Evolutionary conservation across 73 alveolate species (phyloP).

Genomic region (Tetrahymena thermophila): DNA sequence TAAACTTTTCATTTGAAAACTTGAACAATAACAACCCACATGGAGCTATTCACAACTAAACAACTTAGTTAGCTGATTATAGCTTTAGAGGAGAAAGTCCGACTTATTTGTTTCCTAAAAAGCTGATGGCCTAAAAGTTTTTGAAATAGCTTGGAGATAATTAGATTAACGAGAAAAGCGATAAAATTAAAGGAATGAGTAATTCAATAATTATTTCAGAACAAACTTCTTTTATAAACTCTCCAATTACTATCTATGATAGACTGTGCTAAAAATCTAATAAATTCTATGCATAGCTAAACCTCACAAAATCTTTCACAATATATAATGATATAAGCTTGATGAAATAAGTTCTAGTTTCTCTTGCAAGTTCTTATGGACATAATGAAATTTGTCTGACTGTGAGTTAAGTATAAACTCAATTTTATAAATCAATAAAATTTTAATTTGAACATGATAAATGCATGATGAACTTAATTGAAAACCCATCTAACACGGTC

Average conservation of each 20-base stretch:
- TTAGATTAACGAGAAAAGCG: neutral
- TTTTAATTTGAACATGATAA: neutral
- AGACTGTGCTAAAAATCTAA: neutral
- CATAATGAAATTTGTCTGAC: neutral
- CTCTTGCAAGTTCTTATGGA: neutral
- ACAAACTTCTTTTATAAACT: neutral
- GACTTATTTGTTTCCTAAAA: neutral
- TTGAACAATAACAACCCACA: neutral
- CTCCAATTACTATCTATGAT: neutral
- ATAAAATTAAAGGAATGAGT: neutral
- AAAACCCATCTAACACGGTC: neutral
- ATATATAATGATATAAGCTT: neutral
- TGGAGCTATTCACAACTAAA: neutral
- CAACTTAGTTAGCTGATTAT: neutral
- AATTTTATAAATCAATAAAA: neutral
- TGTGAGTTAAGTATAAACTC: neutral
- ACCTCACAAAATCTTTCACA: neutral
- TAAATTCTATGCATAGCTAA: neutral
- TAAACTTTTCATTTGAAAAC: neutral
- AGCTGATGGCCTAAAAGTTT: neutral
- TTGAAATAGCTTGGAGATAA: neutral
- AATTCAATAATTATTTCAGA: neutral
- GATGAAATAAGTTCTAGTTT: neutral
- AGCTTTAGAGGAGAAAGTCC: neutral
- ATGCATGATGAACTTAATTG: neutral